Base-by-base conservation (phyloP, 495 filamentous ascomycete genomes). In the Hypoxylon rickii region DNA sequence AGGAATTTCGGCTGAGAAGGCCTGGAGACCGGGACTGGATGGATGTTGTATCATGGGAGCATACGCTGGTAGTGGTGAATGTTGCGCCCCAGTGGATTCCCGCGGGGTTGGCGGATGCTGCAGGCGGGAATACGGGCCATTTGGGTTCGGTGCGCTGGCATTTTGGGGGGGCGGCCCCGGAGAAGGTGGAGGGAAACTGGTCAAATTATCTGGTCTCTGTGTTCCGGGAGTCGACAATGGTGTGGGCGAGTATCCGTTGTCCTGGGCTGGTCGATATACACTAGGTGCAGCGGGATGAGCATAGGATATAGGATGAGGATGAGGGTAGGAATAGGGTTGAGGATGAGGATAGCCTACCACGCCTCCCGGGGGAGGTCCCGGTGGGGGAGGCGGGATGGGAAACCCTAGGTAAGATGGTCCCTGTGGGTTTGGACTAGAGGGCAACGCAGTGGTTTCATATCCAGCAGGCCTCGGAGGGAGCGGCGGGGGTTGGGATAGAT, bases 381-480 rank as follows among this genome's bases (percentile, higher is more conserved):
- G 54, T 42, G 51, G 43, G 8, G 62, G 36, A 24, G 55, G 55
- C 2, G 53, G 58, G 12, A 53, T 54, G 6, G 48, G 18, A 19
- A 49, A 43, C 11, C 17, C 38, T 8, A 32, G 29, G 17, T 29
- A 26, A 5, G 15, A 42, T 12, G 46, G 55, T 47, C 22, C 7
- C 13, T 46, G 55, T 47, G 29, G 2, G 38, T n/a, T 37, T 21
- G 44, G 12, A 38, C 26, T 43, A 15, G 43, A 44, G 13, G 33
- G 32, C 26, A 29, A 12, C 3, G 33, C 42, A 26, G 31, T 46
- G 10, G 36, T 50, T 15, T 61, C 63, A 37, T 52, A 56, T 7
- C 51, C 50, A 24, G 32, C 18, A 18, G 58, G 59, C 31, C 63
- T 58, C 32, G 58, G 63, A n/a, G 63, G 58, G 19, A 62, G 24